Conservation (phyloP, 2,329 filamentous ascomycete species). For the Hypocreales sp. region DNA sequence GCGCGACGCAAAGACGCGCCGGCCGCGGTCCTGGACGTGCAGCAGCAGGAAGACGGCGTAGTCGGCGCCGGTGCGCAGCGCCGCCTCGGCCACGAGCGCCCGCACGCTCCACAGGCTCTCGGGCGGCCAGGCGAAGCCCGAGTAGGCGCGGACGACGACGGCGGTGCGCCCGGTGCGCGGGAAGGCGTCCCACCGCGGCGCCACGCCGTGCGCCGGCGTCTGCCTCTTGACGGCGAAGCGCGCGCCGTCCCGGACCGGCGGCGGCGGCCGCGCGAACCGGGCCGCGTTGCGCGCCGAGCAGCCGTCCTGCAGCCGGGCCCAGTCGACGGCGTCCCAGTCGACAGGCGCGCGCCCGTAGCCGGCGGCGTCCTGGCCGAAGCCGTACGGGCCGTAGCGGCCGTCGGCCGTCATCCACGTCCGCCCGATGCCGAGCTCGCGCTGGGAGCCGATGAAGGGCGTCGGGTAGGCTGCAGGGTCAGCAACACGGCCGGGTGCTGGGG, state of each 20-base stretch:
- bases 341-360: conserved; percentile 11
- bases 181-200: conserved; percentile 13
- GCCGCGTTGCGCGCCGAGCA: conserved; percentile 31
- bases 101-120: conserved; percentile 47
- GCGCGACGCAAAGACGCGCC: conserved; percentile 37
- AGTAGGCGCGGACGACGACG: conserved; percentile 10
- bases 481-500: background rate
- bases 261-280: conserved; percentile 25
- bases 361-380: conserved; percentile 11
- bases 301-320: conserved; percentile 17
- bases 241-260: conserved; percentile 6
- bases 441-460: conserved; percentile 14
- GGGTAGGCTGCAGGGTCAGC: conserved; percentile 10
- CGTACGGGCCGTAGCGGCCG: conserved; percentile 12
- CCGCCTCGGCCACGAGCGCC: conserved; percentile 47
- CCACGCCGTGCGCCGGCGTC: background rate
- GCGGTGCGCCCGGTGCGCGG: conserved; percentile 11
- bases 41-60: conserved; percentile 48
- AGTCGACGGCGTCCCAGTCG: conserved; percentile 16
- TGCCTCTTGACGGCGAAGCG: conserved; percentile 7
- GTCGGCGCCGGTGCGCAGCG: conserved; percentile 44
- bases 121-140: conserved; percentile 40
- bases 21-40: conserved; percentile 41
- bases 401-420: conserved; percentile 15
- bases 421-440: conserved; percentile 12